Evolutionary conservation across 306 rosid genomes (phyloP), one percentile per base, ranked within the genome.

Genomic region (Elaeagnus macrophylla): DNA sequence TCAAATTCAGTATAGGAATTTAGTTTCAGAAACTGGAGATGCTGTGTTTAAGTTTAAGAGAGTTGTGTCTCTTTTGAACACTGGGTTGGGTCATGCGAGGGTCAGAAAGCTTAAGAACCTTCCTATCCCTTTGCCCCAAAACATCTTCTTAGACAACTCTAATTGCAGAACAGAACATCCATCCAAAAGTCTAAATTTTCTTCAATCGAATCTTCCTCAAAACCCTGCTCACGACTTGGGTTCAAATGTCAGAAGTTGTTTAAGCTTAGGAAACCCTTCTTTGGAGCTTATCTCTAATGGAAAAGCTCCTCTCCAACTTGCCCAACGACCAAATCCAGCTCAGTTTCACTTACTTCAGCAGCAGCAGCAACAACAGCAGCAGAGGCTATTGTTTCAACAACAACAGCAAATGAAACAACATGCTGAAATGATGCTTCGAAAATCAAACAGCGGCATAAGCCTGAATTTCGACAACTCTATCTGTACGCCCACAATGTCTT

Each of bases 401-500:
- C 65, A 51, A 18, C 74, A 61, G 67, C 61, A 57, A 35, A 59
- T 75, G 83, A 84, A 86, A 48, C 84, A 78, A 8, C 85, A 83
- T 56, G 83, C 84, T 0, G 94, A 86, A 58, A 84, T 86, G 88
- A 68, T 80, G 79, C 82, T 76, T 60, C 72, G 88, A 43, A 74
- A 81, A 88, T 79, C 53, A 76, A 81, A 74, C 17, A 83, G 84
- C 25, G 94, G 95, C 63, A 76, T 83, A 50, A 86, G 66, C 75
- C 79, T 90, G 74, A 91, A 80, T 59, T 91, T 91, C 49, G 99
- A 91, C 54, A 77, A 80, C 67, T 76, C 96, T 56, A 86, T 83
- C 60, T 82, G 95, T 75, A 86, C 94, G 11, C 87, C 83, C 6
- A 81, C 95, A 69, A 80, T 90, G 83, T 84, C 99, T 37, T 91